These are phyloP conservation scores for Arabidopsis arenosa DNA, from an alignment of 345 rosid genomes.

Conservation along the genomic window DNA sequence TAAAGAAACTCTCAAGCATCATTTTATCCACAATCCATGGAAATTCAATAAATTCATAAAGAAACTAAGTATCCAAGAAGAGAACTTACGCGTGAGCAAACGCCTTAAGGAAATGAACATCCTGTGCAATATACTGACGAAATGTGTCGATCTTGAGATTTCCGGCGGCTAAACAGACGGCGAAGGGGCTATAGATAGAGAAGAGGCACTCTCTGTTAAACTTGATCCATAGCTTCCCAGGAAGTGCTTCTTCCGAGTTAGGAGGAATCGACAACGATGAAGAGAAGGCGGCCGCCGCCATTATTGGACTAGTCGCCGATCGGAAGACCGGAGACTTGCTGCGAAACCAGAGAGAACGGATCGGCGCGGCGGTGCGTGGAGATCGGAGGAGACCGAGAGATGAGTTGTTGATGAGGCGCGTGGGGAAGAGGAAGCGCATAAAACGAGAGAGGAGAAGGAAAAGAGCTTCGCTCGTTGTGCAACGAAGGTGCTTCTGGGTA, in stretches of 20 bases:
- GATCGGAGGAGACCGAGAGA: slow-evolving; percentile 33
- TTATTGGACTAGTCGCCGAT: slow-evolving; percentile 44
- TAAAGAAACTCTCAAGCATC: slow-evolving; percentile 3
- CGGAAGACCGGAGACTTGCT: slow-evolving; percentile 39
- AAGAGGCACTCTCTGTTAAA: slow-evolving; percentile 63
- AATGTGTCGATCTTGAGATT: slow-evolving; percentile 72
- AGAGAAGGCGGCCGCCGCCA: slow-evolving; percentile 46
- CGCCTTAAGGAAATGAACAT: slow-evolving; percentile 84
- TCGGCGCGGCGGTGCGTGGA: slow-evolving; percentile 29
- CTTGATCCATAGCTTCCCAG: slow-evolving; percentile 79
- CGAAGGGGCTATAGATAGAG: slow-evolving; percentile 78
- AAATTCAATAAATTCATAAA: background rate
- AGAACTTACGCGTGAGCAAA: slow-evolving; percentile 84
- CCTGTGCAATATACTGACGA: slow-evolving; percentile 81
- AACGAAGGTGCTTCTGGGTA: slow-evolving; percentile 5
- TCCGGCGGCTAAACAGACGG: slow-evolving; percentile 79
- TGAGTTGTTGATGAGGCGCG: slow-evolving; percentile 34
- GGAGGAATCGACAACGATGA: slow-evolving; percentile 48
- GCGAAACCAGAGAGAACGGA: slow-evolving; percentile 37
- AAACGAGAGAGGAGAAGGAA: slow-evolving; percentile 15
- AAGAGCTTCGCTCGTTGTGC: slow-evolving; percentile 3
- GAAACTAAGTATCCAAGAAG: background rate
- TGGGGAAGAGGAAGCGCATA: slow-evolving; percentile 53
- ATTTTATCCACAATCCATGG: background rate
- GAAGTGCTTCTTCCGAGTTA: slow-evolving; percentile 59